Evolutionary conservation across 805 yeast genomes (phyloP).

Genomic region (Ogataea neopini): DNA sequence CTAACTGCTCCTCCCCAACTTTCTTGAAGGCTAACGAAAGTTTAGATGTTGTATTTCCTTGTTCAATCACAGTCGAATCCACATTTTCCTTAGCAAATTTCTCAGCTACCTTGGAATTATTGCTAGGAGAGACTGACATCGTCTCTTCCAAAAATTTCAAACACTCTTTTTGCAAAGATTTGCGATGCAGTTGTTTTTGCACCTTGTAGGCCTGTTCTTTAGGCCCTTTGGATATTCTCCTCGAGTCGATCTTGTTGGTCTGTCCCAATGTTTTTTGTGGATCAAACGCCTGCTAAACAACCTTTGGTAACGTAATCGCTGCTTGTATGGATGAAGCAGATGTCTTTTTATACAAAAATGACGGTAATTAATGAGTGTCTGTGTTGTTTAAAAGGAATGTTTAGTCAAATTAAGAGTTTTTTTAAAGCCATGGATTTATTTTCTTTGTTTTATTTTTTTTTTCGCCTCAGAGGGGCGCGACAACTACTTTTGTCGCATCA

Average conservation of each 20-base stretch:
- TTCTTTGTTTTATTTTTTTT: background rate
- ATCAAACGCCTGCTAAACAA: background rate
- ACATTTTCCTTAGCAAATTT: slow-evolving; percentile 11
- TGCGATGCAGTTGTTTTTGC: background rate
- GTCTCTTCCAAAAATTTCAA: background rate
- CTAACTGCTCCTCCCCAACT: slow-evolving; percentile 23
- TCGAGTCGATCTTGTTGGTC: background rate
- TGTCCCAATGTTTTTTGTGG: background rate
- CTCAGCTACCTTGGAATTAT: background rate
- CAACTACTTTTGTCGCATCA: too few relatives aligned
- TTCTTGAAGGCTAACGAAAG: slow-evolving; percentile 32
- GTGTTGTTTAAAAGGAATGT: background rate
- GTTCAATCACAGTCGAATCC: slow-evolving; percentile 1
- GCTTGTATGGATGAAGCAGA: background rate
- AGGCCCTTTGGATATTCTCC: background rate
- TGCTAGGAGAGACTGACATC: slow-evolving; percentile 5
- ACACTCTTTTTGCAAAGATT: background rate
- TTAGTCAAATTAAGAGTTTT: too few relatives aligned
- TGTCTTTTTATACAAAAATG: background rate
- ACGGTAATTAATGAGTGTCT: background rate
- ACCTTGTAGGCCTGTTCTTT: background rate
- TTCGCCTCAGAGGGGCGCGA: too few relatives aligned
- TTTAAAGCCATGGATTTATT: too few relatives aligned
- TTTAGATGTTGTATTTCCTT: slow-evolving; percentile 25
- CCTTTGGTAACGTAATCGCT: background rate